Conservation (phyloP, 805 yeast species). For the Yamadazyma takamatsuzukensis region DNA sequence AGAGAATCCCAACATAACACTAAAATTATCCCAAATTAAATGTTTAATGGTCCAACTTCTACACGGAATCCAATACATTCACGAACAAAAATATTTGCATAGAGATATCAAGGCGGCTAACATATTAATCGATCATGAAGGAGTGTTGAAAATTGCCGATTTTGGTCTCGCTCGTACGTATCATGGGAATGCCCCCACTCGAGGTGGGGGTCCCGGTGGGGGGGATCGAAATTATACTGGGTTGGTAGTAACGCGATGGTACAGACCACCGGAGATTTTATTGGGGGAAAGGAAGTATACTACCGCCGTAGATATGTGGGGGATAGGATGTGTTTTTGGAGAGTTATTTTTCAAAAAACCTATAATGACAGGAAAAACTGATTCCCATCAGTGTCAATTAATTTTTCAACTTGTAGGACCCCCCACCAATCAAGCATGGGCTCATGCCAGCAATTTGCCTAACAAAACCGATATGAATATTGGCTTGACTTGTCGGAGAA, state of each 20-base stretch:
- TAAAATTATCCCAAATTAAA: constrained; percentile 70
- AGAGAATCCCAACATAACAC: constrained; percentile 66
- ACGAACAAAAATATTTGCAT: constrained; percentile 58
- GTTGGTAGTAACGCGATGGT: constrained; percentile 93
- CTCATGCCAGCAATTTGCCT: constrained; percentile 57
- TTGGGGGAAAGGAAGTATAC: constrained; percentile 84
- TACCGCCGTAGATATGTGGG: constrained; percentile 97
- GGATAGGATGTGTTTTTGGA: constrained; percentile 92
- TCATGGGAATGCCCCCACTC: constrained; percentile 57
- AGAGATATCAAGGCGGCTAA: constrained; percentile 98
- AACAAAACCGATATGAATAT: constrained; percentile 43
- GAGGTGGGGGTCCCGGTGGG: constrained; percentile 54
- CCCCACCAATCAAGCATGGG: constrained; percentile 61
- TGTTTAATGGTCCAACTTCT: constrained; percentile 77
- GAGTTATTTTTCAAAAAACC: constrained; percentile 84
- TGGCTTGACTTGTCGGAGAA: constrained; percentile 44
- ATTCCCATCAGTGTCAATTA: constrained; percentile 79
- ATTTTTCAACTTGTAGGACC: constrained; percentile 82
- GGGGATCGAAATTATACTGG: constrained; percentile 53
- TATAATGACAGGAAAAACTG: constrained; percentile 79
- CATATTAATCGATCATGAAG: constrained; percentile 71
- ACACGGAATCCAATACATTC: constrained; percentile 79
- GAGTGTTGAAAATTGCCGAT: constrained; percentile 86
- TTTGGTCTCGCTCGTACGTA: constrained; percentile 87
- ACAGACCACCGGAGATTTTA: constrained; percentile 90